Percentiles rank a stretch among this genome's conserved stretches.
These are phyloP conservation scores for Sclerotinia spermophila DNA, from an alignment of 2,329 filamentous ascomycete species.

Conservation along the genomic window DNA sequence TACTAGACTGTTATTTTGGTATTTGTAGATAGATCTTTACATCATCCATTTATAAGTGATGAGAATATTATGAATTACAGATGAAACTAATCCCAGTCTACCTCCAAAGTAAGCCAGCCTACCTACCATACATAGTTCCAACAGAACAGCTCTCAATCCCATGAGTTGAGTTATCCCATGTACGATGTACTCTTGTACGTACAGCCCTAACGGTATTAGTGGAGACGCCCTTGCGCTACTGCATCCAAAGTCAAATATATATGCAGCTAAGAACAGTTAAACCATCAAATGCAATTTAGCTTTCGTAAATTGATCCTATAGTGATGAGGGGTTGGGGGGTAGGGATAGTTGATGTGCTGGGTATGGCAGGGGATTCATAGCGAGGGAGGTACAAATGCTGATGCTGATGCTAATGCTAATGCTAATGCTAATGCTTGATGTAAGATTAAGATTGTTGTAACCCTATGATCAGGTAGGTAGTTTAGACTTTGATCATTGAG, in stretches of 20 bases:
- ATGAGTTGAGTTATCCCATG: background rate
- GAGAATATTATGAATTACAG: background rate
- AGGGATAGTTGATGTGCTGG: background rate
- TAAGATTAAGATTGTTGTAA: background rate
- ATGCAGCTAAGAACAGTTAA: background rate
- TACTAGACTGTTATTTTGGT: background rate
- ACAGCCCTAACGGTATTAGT: slow-evolving; percentile 4
- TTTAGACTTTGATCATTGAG: background rate
- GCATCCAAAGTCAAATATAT: background rate
- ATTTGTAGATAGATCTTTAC: background rate
- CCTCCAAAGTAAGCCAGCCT: background rate
- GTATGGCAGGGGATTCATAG: background rate
- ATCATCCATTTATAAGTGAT: background rate
- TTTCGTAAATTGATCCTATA: slow-evolving; percentile 1
- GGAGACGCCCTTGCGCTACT: background rate
- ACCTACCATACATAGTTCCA: background rate
- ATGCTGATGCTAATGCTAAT: background rate
- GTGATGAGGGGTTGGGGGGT: background rate
- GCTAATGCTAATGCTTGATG: background rate
- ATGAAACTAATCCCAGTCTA: background rate
- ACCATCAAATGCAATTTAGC: background rate
- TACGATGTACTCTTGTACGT: slow-evolving; percentile 1
- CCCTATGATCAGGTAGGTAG: background rate
- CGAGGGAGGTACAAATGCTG: background rate
- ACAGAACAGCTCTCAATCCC: background rate